These are phyloP conservation scores for Pyrenophora seminiperda DNA, from an alignment of 2,329 filamentous ascomycete species.

Conservation along the genomic window DNA sequence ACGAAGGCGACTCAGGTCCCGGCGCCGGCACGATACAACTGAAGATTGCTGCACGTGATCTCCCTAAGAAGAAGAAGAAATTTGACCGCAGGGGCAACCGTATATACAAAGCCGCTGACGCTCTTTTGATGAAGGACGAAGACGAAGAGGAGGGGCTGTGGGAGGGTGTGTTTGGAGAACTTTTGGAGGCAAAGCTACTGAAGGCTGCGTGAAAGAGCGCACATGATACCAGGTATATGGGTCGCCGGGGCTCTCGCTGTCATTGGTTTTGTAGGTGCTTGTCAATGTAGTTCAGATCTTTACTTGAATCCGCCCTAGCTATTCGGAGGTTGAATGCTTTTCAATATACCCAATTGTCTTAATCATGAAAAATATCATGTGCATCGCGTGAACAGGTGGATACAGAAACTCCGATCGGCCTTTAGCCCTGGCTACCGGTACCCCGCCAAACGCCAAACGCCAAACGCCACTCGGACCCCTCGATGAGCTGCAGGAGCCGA, in stretches of 20 bases:
- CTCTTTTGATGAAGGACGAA: slow-evolving; percentile 33
- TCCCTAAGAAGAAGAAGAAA: slow-evolving; percentile 60
- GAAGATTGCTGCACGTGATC: slow-evolving; percentile 71
- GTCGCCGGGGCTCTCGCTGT: not conserved
- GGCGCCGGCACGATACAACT: slow-evolving; percentile 64
- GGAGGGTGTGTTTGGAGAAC: slow-evolving; percentile 34
- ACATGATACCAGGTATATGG: not conserved
- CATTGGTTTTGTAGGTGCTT: not conserved
- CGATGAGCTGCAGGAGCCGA: slow-evolving; percentile 9
- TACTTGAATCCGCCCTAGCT: too few relatives aligned
- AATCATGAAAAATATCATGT: not conserved
- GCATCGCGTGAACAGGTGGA: not conserved
- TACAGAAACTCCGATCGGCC: not conserved
- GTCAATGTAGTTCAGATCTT: not conserved
- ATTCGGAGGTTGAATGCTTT: not conserved
- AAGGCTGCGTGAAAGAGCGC: slow-evolving; percentile 22
- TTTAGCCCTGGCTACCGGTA: slow-evolving; percentile 2
- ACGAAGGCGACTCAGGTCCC: slow-evolving; percentile 54
- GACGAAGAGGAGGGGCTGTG: slow-evolving; percentile 35
- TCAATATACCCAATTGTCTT: slow-evolving; percentile 5
- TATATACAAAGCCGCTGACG: slow-evolving; percentile 69
- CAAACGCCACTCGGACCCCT: slow-evolving; percentile 26
- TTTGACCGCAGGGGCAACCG: slow-evolving; percentile 74
- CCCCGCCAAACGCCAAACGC: slow-evolving; percentile 31
- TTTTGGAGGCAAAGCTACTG: slow-evolving; percentile 39